Conservation (phyloP, 1,139 yeast genomes). For the Hansenula lynferdii region DNA sequence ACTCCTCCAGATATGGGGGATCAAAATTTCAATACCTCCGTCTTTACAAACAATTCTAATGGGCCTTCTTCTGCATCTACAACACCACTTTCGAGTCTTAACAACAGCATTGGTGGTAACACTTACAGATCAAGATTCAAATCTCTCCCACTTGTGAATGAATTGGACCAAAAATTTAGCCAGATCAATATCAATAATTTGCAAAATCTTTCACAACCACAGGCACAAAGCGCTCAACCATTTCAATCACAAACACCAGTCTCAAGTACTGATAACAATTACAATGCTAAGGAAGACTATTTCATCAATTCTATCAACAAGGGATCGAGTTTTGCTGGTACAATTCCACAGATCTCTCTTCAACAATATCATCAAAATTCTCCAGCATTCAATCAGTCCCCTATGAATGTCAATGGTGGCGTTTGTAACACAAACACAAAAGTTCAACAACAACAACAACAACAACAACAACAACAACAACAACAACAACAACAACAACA, state of each 20-base stretch:
- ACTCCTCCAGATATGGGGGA: conserved; percentile 21
- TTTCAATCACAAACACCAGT: not conserved
- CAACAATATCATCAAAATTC: conserved; percentile 12
- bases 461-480: too few relatives aligned
- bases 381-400: not conserved
- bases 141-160: conserved; percentile 20
- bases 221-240: not conserved
- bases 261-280: too few relatives aligned
- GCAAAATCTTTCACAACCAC: conserved; percentile 16
- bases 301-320: not conserved
- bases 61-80: conserved; percentile 5
- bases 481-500: too few relatives aligned
- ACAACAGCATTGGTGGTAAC: conserved; percentile 21
- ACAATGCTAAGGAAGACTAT: not conserved
- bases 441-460: too few relatives aligned
- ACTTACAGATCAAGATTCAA: conserved; percentile 23
- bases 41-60: not conserved
- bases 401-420: not conserved
- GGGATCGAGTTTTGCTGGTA: not conserved
- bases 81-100: conserved; percentile 15
- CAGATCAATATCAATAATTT: conserved; percentile 20
- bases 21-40: not conserved
- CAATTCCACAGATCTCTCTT: conserved; percentile 21
- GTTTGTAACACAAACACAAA: not conserved
- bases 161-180: conserved; percentile 20